A percentile compares a stretch with the other conserved stretches of the same genome.
These are phyloP conservation scores for Umbilicus rupestris DNA, from an alignment of 164 flowering plant genomes.

Conservation along the genomic window DNA sequence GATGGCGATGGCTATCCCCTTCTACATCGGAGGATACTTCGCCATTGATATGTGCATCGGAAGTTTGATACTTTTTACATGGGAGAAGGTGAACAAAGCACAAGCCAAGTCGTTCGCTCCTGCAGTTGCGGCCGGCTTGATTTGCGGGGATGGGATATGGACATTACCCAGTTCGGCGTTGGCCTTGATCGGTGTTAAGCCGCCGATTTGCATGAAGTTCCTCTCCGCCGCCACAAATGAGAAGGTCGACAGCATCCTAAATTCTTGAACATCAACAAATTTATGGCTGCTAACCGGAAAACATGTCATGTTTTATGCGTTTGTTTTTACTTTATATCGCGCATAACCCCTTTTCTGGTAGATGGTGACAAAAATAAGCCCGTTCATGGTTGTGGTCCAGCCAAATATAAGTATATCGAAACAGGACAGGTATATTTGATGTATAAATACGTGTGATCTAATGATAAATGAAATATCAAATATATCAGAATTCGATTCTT, in stretches of 20 bases:
- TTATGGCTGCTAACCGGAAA: too few species aligned
- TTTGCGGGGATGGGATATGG: constrained; percentile 7
- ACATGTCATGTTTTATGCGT: too few species aligned
- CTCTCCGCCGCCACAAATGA: not conserved
- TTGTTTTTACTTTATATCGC: too few species aligned
- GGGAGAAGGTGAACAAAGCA: constrained; percentile 1
- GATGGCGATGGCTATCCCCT: constrained; percentile 8
- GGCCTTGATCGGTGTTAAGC: not conserved
- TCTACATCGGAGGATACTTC: constrained; percentile 4
- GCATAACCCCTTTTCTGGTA: too few species aligned
- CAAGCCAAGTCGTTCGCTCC: not conserved
- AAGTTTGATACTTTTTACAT: constrained; percentile 5
- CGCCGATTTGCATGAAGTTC: constrained; percentile 10
- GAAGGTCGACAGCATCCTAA: constrained; percentile 4
- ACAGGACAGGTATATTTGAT: too few species aligned
- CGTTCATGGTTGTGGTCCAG: too few species aligned
- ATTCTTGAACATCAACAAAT: too few species aligned
- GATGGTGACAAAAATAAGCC: too few species aligned
- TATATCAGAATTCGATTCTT: too few species aligned
- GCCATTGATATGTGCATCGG: constrained; percentile 6
- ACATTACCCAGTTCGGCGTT: constrained; percentile 1
- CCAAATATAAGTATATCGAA: too few species aligned
- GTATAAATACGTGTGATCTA: too few species aligned
- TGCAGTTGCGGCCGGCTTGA: constrained; percentile 1
- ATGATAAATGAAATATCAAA: too few species aligned